Percentiles rank a stretch among this genome's conserved stretches.
Evolutionary conservation across 495 filamentous ascomycete species (phyloP).

Genomic region (Lophiotrema nucula): DNA sequence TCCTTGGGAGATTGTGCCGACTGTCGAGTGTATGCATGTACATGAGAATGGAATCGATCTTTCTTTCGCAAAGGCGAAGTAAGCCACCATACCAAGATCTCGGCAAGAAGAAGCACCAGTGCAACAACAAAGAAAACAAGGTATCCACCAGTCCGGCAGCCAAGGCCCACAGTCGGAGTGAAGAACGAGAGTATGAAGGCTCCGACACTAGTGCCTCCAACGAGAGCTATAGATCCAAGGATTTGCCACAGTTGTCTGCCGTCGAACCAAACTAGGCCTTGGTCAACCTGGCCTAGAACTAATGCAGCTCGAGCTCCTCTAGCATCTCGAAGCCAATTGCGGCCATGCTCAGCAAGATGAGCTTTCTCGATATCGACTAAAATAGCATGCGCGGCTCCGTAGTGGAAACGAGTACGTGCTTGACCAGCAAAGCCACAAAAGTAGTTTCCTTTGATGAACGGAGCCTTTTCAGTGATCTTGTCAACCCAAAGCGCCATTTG

Average conservation of each 20-base stretch:
- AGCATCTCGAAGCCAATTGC: constrained; percentile 42
- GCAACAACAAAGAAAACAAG: constrained; percentile 1
- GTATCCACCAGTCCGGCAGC: constrained; percentile 6
- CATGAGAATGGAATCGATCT: not conserved
- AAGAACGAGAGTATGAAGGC: not conserved
- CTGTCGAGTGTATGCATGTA: not conserved
- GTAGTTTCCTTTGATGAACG: constrained; percentile 5
- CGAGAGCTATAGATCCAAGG: not conserved
- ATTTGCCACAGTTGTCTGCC: constrained; percentile 3
- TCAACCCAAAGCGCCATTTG: constrained; percentile 8
- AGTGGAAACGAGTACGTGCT: constrained; percentile 11
- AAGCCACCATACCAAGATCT: constrained; percentile 1
- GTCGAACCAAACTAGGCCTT: constrained; percentile 14
- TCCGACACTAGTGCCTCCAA: not conserved
- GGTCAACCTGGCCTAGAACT: constrained; percentile 37
- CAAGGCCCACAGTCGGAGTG: constrained; percentile 1
- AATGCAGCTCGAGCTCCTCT: constrained; percentile 38
- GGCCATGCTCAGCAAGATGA: constrained; percentile 42
- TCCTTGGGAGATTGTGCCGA: not conserved
- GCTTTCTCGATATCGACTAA: constrained; percentile 45
- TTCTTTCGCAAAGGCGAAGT: constrained; percentile 1
- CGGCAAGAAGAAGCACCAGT: not conserved
- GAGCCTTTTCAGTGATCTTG: not conserved
- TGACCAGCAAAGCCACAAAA: constrained; percentile 2
- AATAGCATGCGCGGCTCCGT: constrained; percentile 48